Percentiles rank a stretch among this genome's conserved stretches.
Conservation (phyloP, 176 grass and related monocot genomes). For the Oryza meyeriana region DNA sequence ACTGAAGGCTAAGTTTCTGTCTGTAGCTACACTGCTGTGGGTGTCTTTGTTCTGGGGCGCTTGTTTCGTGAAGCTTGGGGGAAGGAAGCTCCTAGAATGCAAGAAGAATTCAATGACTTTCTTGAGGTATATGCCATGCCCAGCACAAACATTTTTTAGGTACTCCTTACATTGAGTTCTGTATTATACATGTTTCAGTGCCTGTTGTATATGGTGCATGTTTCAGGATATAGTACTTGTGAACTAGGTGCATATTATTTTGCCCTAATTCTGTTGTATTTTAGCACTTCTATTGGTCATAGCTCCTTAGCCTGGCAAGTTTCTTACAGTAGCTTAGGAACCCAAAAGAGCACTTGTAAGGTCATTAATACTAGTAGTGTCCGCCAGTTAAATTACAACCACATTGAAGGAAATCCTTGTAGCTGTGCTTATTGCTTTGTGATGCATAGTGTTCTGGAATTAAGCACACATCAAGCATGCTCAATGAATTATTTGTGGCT, state of each 20-base stretch:
- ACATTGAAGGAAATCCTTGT: not conserved
- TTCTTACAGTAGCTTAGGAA: not conserved
- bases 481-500: slow-evolving; percentile 21
- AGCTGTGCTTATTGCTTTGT: not conserved
- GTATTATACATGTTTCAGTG: not conserved
- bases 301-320: not conserved
- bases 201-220: not conserved
- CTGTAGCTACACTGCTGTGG: slow-evolving; percentile 82
- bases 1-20: slow-evolving; percentile 32
- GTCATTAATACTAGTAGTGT: not conserved
- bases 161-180: not conserved
- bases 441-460: slow-evolving; percentile 3
- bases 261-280: not conserved
- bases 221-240: not conserved
- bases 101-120: slow-evolving; percentile 86
- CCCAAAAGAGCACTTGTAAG: not conserved
- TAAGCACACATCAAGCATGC: not conserved
- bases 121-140: slow-evolving; percentile 56
- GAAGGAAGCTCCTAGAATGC: slow-evolving; percentile 75
- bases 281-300: not conserved
- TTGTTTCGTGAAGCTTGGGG: slow-evolving; percentile 91
- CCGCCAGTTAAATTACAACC: not conserved
- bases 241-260: not conserved
- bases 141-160: slow-evolving; percentile 1
- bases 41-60: slow-evolving; percentile 82